Percentiles rank a stretch among this genome's conserved stretches.
Conservation (phyloP, 2,329 filamentous ascomycete species). For the Pyrenophora tritici-repentis region DNA sequence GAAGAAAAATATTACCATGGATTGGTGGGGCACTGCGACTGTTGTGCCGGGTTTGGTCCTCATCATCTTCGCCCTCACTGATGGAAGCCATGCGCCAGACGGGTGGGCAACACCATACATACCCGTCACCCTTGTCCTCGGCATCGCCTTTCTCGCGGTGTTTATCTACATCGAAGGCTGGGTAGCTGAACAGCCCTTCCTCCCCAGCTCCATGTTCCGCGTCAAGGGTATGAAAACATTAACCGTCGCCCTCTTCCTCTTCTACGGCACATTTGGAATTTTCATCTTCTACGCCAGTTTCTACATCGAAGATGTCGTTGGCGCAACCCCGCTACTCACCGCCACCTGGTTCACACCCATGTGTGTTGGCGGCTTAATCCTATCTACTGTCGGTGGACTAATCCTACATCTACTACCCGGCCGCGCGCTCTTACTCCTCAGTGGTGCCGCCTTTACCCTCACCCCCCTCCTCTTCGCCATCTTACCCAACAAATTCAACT, state of each 20-base stretch:
- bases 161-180: constrained; percentile 75
- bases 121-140: constrained; percentile 66
- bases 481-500: constrained; percentile 38
- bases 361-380: constrained; percentile 43
- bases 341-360: constrained; percentile 46
- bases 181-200: constrained; percentile 68
- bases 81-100: constrained; percentile 69
- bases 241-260: constrained; percentile 51
- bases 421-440: constrained; percentile 38
- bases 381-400: constrained; percentile 41
- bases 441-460: constrained; percentile 38
- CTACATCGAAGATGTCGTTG: constrained; percentile 42
- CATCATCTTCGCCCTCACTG: constrained; percentile 75
- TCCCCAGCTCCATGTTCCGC: constrained; percentile 72
- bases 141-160: constrained; percentile 61
- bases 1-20: constrained; percentile 36
- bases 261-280: constrained; percentile 47
- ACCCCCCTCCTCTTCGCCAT: constrained; percentile 43
- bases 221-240: constrained; percentile 66
- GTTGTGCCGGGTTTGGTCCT: constrained; percentile 64
- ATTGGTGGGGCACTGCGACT: constrained; percentile 45
- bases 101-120: constrained; percentile 79
- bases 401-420: constrained; percentile 45
- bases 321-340: constrained; percentile 37
- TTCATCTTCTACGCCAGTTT: constrained; percentile 48